Base-by-base conservation (phyloP, 1,284 basidiomycete species). In the Salmacisia buchloeana region DNA sequence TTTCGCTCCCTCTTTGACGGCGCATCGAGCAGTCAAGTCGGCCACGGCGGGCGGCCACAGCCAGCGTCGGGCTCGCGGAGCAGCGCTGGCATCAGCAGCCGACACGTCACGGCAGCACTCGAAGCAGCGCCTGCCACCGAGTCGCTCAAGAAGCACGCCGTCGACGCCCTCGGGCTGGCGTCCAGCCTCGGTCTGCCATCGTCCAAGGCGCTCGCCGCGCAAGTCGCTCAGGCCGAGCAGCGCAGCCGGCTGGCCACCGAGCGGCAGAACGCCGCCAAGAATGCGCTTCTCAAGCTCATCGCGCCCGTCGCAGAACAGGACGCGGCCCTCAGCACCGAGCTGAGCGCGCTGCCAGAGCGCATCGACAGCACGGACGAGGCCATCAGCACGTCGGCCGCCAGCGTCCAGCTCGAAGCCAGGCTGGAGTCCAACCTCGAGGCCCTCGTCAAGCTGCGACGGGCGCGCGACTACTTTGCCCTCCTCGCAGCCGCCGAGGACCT, bases 401-500 rank as follows among this genome's bases (percentile, higher is more conserved):
- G 23, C 9, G 33, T 15, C 18, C 33, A 52, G 33, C 25, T 52
- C 2, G 25, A 52, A 23, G 27, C 58, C 4, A 29, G 61, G 5
- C 64, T 74, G 29, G 59, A 67, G 13, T 46, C 63, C 43, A 61
- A 72, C 9, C 66, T 68, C 15, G 43, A 35, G 9, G 67, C 69
- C 10, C 67, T 72, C 29, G 59, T 62, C 6, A 62, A 71, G 46
- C 60, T 72, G 12, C 56, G 63, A 18, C 65, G 66, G 25, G 70
- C 73, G 1, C 65, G 69, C 25, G 59, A 59, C 2, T 75, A 71
- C 63, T 69, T 75, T 36, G 13, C 29, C 31, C 56, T 75, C 33
- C 59, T 75, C 15, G 67, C 71, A 1, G 63, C 69, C 54, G 73
- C 72, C 3, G 70, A 75, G 41, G 62, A 72, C 4, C 66, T 73